These are phyloP conservation scores for Cercophora newfieldiana DNA, from an alignment of 495 filamentous ascomycete species.

Conservation along the genomic window DNA sequence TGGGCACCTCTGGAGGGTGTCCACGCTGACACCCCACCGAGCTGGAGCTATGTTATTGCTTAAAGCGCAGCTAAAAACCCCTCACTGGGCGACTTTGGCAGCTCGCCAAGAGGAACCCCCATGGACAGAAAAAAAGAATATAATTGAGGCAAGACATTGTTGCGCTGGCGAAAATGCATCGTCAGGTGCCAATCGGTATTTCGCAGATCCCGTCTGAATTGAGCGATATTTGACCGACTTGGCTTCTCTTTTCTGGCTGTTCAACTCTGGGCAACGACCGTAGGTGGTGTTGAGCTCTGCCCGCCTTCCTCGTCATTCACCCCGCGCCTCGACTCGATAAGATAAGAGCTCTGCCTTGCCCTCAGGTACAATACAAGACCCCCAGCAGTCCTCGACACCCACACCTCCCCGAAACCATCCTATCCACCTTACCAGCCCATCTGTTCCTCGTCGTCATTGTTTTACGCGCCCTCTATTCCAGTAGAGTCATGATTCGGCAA, in stretches of 20 bases:
- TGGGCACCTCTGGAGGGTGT: conserved; percentile 4
- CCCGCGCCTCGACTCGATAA: conserved; percentile 36
- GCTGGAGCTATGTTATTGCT: conserved; percentile 18
- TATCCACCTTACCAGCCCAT: background rate
- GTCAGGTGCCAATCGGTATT: conserved; percentile 2
- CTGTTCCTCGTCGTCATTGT: background rate
- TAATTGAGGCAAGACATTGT: conserved; percentile 3
- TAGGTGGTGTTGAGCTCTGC: background rate
- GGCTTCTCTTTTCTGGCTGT: background rate
- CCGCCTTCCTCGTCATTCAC: conserved; percentile 12
- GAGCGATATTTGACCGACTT: conserved; percentile 25
- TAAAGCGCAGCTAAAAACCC: conserved; percentile 13
- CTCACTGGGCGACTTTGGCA: background rate
- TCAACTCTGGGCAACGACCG: background rate
- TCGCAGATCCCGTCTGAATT: conserved; percentile 11
- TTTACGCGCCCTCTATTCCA: background rate
- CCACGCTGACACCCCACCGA: conserved; percentile 3
- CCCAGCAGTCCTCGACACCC: background rate
- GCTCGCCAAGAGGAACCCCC: conserved; percentile 2
- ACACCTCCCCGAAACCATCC: background rate
- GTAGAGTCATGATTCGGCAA: conserved; percentile 3
- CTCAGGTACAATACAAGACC: background rate
- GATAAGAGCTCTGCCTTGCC: conserved; percentile 36
- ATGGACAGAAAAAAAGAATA: background rate
- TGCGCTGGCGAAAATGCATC: background rate